Evolutionary conservation across 106 monocot species (phyloP).

Genomic region (Allium sativum): DNA sequence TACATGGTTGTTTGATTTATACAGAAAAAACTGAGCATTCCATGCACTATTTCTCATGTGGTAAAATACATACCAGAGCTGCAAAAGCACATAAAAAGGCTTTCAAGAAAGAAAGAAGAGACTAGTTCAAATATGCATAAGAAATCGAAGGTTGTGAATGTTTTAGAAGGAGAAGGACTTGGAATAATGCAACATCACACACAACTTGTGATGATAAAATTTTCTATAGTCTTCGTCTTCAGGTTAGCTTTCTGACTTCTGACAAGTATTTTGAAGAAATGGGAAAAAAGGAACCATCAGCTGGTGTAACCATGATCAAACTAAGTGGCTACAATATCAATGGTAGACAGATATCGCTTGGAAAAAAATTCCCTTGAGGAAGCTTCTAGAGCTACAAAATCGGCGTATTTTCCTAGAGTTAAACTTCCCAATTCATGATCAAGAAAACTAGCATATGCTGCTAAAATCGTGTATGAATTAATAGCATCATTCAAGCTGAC

Average conservation of each 20-base stretch:
- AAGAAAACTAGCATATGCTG: too few species aligned
- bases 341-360: too few species aligned
- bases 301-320: too few species aligned
- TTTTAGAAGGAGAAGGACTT: conserved; percentile 38
- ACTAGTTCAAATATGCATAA: conserved; percentile 38
- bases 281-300: too few species aligned
- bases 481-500: too few species aligned
- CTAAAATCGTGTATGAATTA: too few species aligned
- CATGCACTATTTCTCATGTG: conserved; percentile 29
- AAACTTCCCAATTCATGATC: too few species aligned
- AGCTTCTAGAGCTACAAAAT: too few species aligned
- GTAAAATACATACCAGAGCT: conserved; percentile 76
- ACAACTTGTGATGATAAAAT: conserved; percentile 10
- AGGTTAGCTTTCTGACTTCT: conserved; percentile 26
- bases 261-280: not conserved
- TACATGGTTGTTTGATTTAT: too few species aligned
- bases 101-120: conserved; percentile 38
- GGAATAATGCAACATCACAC: conserved; percentile 31
- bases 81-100: conserved; percentile 25
- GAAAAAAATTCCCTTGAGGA: too few species aligned
- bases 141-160: conserved; percentile 17
- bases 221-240: conserved; percentile 46
- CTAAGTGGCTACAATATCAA: too few species aligned
- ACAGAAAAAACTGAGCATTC: conserved; percentile 69
- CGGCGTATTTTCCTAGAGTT: too few species aligned